Conservation (phyloP, 2,329 filamentous ascomycete genomes). For the Aureobasidium melanogenum region DNA sequence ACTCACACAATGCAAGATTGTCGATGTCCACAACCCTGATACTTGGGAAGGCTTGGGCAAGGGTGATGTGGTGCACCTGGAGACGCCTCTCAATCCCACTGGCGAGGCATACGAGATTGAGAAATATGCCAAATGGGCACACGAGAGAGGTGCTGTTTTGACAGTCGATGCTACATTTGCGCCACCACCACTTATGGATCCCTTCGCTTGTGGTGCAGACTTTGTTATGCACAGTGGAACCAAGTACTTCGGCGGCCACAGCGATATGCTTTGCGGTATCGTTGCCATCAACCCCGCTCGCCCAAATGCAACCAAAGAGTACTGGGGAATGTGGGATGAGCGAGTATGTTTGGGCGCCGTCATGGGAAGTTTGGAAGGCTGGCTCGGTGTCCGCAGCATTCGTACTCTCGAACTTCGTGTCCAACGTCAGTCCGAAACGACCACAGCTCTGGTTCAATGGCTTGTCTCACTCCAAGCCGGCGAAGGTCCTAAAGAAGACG, state of each 20-base stretch:
- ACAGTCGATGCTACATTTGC: conserved; percentile 89
- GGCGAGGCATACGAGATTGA: conserved; percentile 70
- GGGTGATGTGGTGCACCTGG: conserved; percentile 82
- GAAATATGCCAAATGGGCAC: conserved; percentile 63
- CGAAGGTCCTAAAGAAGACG: conserved; percentile 30
- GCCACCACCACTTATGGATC: conserved; percentile 80
- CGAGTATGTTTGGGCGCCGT: conserved; percentile 71
- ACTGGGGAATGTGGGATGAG: conserved; percentile 54
- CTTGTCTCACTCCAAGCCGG: conserved; percentile 46
- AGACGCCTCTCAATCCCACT: conserved; percentile 88
- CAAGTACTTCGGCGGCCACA: conserved; percentile 95
- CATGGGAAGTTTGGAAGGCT: conserved; percentile 83
- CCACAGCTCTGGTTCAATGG: conserved; percentile 63
- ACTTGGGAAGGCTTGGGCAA: conserved; percentile 51
- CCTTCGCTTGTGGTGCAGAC: conserved; percentile 73
- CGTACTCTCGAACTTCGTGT: conserved; percentile 81
- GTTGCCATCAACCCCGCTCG: conserved; percentile 50
- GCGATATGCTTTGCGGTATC: conserved; percentile 84
- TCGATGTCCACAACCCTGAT: conserved; percentile 49
- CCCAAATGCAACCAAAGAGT: conserved; percentile 42
- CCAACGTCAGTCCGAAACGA: conserved; percentile 62
- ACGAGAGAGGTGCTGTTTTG: conserved; percentile 61
- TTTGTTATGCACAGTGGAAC: conserved; percentile 87
- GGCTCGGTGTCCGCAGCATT: conserved; percentile 80
- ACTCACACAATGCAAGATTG: conserved; percentile 63